Base-by-base conservation (phyloP, 306 rosid species). In the Sophora flavescens region DNA sequence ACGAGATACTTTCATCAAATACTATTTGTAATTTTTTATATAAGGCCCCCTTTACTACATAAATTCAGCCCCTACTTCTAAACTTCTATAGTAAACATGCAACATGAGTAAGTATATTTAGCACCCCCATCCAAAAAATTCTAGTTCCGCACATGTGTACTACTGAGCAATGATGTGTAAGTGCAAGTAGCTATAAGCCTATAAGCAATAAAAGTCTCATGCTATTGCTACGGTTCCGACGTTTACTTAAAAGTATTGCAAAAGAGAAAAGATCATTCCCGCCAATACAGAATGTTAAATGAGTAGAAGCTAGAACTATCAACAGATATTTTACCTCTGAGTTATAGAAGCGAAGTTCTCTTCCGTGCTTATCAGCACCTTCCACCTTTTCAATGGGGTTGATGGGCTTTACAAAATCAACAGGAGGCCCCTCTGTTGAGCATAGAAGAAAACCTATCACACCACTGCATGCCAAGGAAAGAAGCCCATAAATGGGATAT, bases 361-460 rank as follows among this genome's bases (percentile, higher is more conserved):
- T 88, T 80, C 66, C 83, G 45, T 88, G 91, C 47, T 86, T 70
- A 72, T 82, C 78, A 72, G 96, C 98, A 80, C 96, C 96, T 73
- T 84, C 86, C 45, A 96, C 71, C 75, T 92, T 88, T 86, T 96
- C 99, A 62, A 96, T 92, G 56, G 97, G 93, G 73, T 96, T 96
- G 86, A 89, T 85, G 18, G 99, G 99, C 56, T 84, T 86, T 72
- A 61, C 83, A 74, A 96, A 93, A 83, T 92, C 97, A 86, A 96
- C 91, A 60, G 85, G 80, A 3, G 97, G 97, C 53, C 99, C 99
- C 85, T 82, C 89, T 0, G 96, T 91, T 52, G 96, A 86, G 86
- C 99, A 96, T 65, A 96, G 76, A 70, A 96, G 74, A 83, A 92
- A 96, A 32, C 98, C 99, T 76, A 96, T 96, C 72, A 89, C 89